Evolutionary conservation across 2,329 filamentous ascomycete species (phyloP), one percentile per base, ranked within the genome.

Genomic region (Penicillium thymicola): DNA sequence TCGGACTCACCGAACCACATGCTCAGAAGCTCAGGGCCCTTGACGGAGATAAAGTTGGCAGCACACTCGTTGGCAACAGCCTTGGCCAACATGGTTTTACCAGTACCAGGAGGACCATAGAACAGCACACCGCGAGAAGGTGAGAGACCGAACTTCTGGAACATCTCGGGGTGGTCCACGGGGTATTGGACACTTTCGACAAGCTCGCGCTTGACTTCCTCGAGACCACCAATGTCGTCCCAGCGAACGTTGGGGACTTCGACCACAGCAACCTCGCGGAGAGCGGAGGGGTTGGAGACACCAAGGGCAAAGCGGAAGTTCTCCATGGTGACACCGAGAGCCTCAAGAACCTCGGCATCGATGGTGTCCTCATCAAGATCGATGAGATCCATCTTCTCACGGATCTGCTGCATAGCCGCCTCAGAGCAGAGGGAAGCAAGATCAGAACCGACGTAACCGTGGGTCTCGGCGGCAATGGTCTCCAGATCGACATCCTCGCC

Each of bases 1-100:
- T 99, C 95, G 53, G 94, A 99, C 81, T 99, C 94, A 87, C 94
- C 94, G 73, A 99, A 99, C 94, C 94, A 99, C 94, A 99, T 99
- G 77, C 92, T 97, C 69, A 99, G 86, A 70, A 99, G 84, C 77
- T 99, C 94, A 56, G 94, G 95, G 60, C 94, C 94, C 86, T 99
- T 99, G 78, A 99, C 89, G 40, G 94, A 99, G 75, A 99, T 97
- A 81, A 99, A 99, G 83, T 99, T 99, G 84, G 94, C 94, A 60
- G 94, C 89, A 74, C 92, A 97, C 82, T 99, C 94, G 79, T 97
- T 99, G 79, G 94, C 94, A 66, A 99, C 94, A 68, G 94, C 94
- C 85, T 99, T 99, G 75, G 94, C 94, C 81, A 99, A 89, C 82
- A 99, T 86, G 60, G 94, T 99, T 85, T 99, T 99, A 96, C 94